Conservation (phyloP, 305 asterid genomes). For the Fraxinus sp. region DNA sequence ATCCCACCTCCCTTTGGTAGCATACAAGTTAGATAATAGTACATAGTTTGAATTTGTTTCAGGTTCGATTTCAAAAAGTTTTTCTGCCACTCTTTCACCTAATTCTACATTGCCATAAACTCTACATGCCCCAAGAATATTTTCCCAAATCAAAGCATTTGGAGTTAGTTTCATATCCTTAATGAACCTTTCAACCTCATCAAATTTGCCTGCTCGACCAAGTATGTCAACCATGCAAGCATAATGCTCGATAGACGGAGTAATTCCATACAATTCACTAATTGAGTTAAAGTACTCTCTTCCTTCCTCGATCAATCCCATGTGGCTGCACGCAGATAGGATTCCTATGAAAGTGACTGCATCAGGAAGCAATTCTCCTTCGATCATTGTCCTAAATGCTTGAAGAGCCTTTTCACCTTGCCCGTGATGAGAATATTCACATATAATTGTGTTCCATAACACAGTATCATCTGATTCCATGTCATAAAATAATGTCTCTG, state of each 20-base stretch:
- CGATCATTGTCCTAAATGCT: conserved; percentile 55
- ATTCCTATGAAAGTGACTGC: conserved; percentile 61
- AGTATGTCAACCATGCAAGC: conserved; percentile 82
- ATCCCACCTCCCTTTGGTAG: conserved; percentile 66
- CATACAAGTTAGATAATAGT: conserved; percentile 70
- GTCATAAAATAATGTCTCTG: conserved; percentile 55
- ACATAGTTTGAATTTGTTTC: conserved; percentile 58
- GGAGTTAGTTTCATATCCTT: conserved; percentile 57
- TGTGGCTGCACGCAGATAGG: conserved; percentile 84
- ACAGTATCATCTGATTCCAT: conserved; percentile 48
- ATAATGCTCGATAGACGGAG: conserved; percentile 67
- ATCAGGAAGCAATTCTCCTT: conserved; percentile 51
- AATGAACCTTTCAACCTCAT: conserved; percentile 58
- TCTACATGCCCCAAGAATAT: conserved; percentile 70
- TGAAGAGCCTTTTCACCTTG: conserved; percentile 63
- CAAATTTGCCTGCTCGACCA: conserved; percentile 73
- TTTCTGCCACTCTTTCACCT: conserved; percentile 70
- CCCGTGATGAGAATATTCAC: conserved; percentile 72
- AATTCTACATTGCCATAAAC: conserved; percentile 68
- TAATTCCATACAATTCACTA: conserved; percentile 49
- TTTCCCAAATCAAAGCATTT: conserved; percentile 66
- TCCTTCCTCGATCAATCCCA: conserved; percentile 76
- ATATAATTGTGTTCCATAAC: conserved; percentile 82
- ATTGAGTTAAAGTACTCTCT: conserved; percentile 49
- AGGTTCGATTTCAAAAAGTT: conserved; percentile 58